Base-by-base conservation (phyloP, 148 eudicot genomes). In the Chenopodium quinoa region DNA sequence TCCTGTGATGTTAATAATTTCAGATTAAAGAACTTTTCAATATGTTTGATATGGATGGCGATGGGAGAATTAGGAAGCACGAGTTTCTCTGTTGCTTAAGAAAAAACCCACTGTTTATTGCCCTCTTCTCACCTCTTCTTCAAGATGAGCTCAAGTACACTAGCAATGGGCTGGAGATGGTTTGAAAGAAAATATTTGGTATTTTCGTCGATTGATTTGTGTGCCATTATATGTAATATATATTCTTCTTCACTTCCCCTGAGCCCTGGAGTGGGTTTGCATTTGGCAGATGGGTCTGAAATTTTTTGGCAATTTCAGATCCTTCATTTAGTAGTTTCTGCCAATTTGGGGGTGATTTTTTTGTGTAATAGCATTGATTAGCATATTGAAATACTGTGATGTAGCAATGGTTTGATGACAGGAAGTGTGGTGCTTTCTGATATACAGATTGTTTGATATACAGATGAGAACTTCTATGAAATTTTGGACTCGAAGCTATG, bases 21-120 rank as follows among this genome's bases (percentile, higher is more conserved):
- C 76, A 85, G 87, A 79, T 85, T 4, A 62, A 48, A 0, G 37
- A 67, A 48, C 68, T 85, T 4, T 82, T 85, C 65, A 75, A 78
- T 32, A 74, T 82, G 82, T 85, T 85, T 25, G 87, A 85, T 44
- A 78, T 66, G 75, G 84, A 82, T 48, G 67, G 80, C n/a, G 87
- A 85, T 69, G 81, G 84, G 52, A 78, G 12, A 74, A 80, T 85
- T 37, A 68, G 67, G 79, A 81, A 85, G 72, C 76, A 75, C 2
- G 87, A 82, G 16, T 85, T 85, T 65, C 60, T 73, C 17, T 60
- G 50, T 14, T 81, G 84, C 75, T 34, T 85, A 50, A 74, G 79
- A 40, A 81, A 47, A 82, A 82, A 85, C 37, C 87, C 87, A 8
- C 47, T 85, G 67, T 84, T 81, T 4, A 85, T 82, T 56, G 84